A percentile compares a stretch with the other conserved stretches of the same genome.
These are phyloP conservation scores for Colletotrichum lentis DNA, from an alignment of 2,329 filamentous ascomycete species.

Conservation along the genomic window DNA sequence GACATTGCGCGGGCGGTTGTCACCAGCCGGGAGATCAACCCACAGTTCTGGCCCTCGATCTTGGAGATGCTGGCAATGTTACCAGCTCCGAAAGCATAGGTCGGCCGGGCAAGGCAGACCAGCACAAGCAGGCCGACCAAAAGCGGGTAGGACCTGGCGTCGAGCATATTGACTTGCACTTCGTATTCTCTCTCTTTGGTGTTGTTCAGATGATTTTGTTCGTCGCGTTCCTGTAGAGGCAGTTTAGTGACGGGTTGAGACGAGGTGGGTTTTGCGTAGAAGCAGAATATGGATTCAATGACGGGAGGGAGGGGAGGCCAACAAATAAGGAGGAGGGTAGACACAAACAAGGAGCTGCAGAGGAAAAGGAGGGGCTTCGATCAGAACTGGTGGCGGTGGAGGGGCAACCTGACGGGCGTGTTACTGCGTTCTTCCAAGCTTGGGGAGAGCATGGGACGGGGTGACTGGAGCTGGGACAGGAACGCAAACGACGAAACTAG, in stretches of 20 bases:
- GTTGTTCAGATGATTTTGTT: constrained; percentile 4
- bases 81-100: constrained; percentile 83
- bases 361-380: constrained; percentile 37
- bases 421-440: constrained; percentile 35
- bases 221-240: constrained; percentile 17
- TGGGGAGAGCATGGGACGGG: constrained; percentile 23
- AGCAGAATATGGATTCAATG: constrained; percentile 2
- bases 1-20: neutral
- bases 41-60: constrained; percentile 84
- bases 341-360: constrained; percentile 34
- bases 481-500: neutral
- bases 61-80: constrained; percentile 85
- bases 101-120: constrained; percentile 72
- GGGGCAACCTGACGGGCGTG: constrained; percentile 31
- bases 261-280: constrained; percentile 22
- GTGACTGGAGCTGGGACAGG: neutral
- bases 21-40: constrained; percentile 42
- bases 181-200: constrained; percentile 18
- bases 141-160: constrained; percentile 58
- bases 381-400: constrained; percentile 29
- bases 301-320: constrained; percentile 16
- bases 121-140: constrained; percentile 67
- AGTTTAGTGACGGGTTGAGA: constrained; percentile 18
- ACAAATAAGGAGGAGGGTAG: constrained; percentile 31
- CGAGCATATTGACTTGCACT: constrained; percentile 53